Percentiles rank a stretch among this genome's conserved stretches.
Evolutionary conservation across 1,284 basidiomycete species (phyloP).

Genomic region (Amylostereum areolatum): DNA sequence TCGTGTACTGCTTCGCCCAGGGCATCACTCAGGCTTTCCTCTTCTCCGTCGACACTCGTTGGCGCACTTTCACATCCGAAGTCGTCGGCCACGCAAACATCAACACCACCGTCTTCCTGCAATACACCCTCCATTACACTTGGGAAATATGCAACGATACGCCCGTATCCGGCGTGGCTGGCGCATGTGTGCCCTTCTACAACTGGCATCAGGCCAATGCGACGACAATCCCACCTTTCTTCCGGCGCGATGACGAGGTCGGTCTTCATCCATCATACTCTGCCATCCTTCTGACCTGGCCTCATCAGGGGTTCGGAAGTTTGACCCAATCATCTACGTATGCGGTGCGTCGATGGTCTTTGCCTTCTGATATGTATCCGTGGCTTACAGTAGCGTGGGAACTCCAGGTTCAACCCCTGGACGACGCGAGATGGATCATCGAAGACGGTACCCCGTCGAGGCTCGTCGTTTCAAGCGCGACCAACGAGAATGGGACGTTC

Average conservation of each 20-base stretch:
- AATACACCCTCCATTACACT: conserved; percentile 28
- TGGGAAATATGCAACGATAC: conserved; percentile 42
- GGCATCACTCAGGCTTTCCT: conserved; percentile 43
- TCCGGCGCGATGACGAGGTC: conserved; percentile 4
- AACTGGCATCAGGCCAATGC: conserved; percentile 9
- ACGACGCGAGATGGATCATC: not conserved
- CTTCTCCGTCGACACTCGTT: conserved; percentile 38
- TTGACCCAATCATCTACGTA: too few relatives aligned
- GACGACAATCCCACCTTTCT: conserved; percentile 7
- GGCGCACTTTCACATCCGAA: conserved; percentile 28
- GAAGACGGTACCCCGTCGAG: not conserved
- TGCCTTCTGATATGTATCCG: too few relatives aligned
- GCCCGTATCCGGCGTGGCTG: conserved; percentile 23
- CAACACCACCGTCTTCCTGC: conserved; percentile 32
- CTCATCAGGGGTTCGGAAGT: too few relatives aligned
- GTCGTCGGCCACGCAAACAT: conserved; percentile 35
- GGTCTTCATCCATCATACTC: too few relatives aligned
- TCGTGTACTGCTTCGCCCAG: conserved; percentile 27
- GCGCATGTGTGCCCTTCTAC: conserved; percentile 22
- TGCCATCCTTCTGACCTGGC: too few relatives aligned
- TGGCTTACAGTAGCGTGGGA: too few relatives aligned
- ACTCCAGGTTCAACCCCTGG: too few relatives aligned
- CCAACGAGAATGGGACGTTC: not conserved
- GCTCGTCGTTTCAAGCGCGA: not conserved
- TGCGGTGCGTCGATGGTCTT: too few relatives aligned